Evolutionary conservation across 179 eudicot species (phyloP).

Genomic region (Drosera spatulata): DNA sequence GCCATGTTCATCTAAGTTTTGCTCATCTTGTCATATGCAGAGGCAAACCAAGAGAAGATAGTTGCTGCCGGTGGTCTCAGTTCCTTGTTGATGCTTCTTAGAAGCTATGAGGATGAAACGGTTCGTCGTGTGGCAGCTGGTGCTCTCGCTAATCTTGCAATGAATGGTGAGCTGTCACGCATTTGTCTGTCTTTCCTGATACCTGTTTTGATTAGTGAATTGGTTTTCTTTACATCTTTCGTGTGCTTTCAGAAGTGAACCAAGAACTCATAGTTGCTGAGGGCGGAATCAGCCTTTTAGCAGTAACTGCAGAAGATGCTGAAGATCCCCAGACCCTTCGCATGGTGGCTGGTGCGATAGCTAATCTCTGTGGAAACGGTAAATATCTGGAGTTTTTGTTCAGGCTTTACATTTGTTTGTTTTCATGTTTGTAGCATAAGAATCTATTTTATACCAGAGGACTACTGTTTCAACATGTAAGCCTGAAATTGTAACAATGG

Average conservation of each 20-base stretch:
- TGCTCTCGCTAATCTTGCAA: constrained; percentile 99
- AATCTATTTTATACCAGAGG: neutral
- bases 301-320: constrained; percentile 84
- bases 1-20: neutral
- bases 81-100: constrained; percentile 90
- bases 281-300: constrained; percentile 80
- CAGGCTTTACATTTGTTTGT: no score
- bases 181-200: neutral
- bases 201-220: neutral
- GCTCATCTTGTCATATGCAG: constrained; percentile 22
- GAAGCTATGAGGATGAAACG: constrained; percentile 92
- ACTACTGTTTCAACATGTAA: no score
- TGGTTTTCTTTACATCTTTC: no score
- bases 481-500: no score
- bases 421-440: no score
- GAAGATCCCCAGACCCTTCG: constrained; percentile 99
- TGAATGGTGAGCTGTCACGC: constrained; percentile 53
- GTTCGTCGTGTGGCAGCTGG: constrained; percentile 98
- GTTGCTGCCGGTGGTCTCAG: constrained; percentile 97
- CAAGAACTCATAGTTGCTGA: constrained; percentile 92
- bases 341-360: constrained; percentile 99
- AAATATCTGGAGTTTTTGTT: constrained; percentile 6
- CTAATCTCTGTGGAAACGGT: constrained; percentile 98
- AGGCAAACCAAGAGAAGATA: constrained; percentile 85
- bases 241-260: constrained; percentile 54